Conservation (phyloP, 306 rosid genomes). For the Cicer yamashitae region DNA sequence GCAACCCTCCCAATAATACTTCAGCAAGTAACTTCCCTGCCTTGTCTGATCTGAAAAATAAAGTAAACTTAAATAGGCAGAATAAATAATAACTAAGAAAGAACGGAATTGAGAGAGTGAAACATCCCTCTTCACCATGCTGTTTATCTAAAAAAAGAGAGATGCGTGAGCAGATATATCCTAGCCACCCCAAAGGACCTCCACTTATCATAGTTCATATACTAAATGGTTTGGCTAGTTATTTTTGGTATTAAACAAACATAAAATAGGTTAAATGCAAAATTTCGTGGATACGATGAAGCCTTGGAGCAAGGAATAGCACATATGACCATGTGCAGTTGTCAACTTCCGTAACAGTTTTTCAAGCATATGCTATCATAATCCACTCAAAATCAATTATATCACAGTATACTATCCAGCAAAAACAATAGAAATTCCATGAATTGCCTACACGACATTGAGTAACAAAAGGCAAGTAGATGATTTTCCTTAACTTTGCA, state of each 20-base stretch:
- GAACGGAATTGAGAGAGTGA: conserved; percentile 16
- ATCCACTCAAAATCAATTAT: conserved; percentile 19
- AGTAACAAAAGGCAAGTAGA: conserved; percentile 26
- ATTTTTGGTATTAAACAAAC: conserved; percentile 4
- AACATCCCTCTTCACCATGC: conserved; percentile 12
- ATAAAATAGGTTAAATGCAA: background rate
- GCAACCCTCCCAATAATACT: conserved; percentile 59
- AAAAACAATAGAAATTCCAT: conserved; percentile 26
- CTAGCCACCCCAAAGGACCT: conserved; percentile 24
- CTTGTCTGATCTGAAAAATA: conserved; percentile 65
- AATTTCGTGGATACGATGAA: conserved; percentile 25
- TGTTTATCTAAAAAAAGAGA: background rate
- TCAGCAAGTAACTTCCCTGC: conserved; percentile 79
- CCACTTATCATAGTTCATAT: conserved; percentile 23
- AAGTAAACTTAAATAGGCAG: conserved; percentile 38
- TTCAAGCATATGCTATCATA: conserved; percentile 2
- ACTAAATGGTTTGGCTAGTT: conserved; percentile 12
- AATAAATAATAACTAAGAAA: conserved; percentile 10
- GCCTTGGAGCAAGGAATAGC: conserved; percentile 29
- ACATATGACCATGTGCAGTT: background rate
- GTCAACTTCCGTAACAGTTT: conserved; percentile 18
- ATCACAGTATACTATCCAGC: background rate
- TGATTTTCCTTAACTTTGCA: conserved; percentile 1
- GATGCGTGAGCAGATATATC: conserved; percentile 6
- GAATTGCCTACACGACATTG: background rate